A percentile compares a stretch with the other conserved stretches of the same genome.
Conservation (phyloP, 257 asterid genomes). For the Nicotiana paniculata region DNA sequence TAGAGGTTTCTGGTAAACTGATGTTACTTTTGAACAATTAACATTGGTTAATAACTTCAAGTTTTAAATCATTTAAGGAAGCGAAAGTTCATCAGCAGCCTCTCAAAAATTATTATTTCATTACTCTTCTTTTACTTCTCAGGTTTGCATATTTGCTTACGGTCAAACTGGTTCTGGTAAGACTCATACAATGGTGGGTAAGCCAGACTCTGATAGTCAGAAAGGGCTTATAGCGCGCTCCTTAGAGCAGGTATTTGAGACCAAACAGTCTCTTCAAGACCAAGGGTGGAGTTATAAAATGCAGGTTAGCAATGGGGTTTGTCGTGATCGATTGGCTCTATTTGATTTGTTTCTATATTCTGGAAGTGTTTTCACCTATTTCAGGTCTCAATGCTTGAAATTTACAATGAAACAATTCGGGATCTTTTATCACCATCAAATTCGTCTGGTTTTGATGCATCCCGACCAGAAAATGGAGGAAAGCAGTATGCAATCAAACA, state of each 20-base stretch:
- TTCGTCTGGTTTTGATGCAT: slow-evolving; percentile 40
- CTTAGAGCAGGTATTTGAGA: slow-evolving; percentile 82
- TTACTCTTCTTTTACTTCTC: slow-evolving; percentile 4
- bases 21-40: not conserved
- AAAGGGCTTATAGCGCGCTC: slow-evolving; percentile 92
- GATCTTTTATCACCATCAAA: slow-evolving; percentile 43
- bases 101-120: not conserved
- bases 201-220: slow-evolving; percentile 52
- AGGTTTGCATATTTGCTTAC: slow-evolving; percentile 98
- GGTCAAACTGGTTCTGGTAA: slow-evolving; percentile 99
- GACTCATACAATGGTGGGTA: slow-evolving; percentile 97
- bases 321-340: not conserved
- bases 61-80: not conserved
- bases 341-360: not conserved
- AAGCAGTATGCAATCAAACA: slow-evolving; percentile 84
- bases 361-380: not conserved
- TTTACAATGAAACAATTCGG: slow-evolving; percentile 85
- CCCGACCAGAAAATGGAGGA: slow-evolving; percentile 48
- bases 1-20: not conserved
- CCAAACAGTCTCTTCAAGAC: slow-evolving; percentile 64
- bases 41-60: not conserved
- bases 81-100: not conserved
- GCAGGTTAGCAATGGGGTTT: slow-evolving; percentile 49
- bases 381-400: slow-evolving; percentile 97
- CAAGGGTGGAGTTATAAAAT: slow-evolving; percentile 98